phyloP scores from a whole-genome alignment of 306 rosid species.

The Vigna reflexopilosa region DNA sequence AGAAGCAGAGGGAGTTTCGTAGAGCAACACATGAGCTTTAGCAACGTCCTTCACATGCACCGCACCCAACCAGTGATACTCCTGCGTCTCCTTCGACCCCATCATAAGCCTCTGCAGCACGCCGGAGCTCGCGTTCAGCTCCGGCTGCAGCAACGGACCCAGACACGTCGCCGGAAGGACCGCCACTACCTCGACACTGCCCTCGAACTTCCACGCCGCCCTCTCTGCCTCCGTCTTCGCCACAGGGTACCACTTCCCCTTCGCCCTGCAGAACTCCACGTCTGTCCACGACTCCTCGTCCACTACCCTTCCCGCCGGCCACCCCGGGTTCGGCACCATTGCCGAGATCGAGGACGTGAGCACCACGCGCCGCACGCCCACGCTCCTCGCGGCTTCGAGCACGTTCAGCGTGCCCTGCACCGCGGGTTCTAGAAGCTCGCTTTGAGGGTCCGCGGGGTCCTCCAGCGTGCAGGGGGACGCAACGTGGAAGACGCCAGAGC shows the following conservation, averaged over 20 bases:
- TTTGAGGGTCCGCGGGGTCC: constrained; percentile 69
- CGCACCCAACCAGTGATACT: constrained; percentile 87
- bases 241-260: constrained; percentile 88
- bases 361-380: constrained; percentile 69
- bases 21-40: constrained; percentile 55
- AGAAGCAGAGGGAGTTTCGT: constrained; percentile 66
- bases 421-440: constrained; percentile 71
- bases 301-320: constrained; percentile 58
- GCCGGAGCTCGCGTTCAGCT: constrained; percentile 80
- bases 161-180: constrained; percentile 74
- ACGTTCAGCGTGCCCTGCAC: constrained; percentile 82
- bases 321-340: constrained; percentile 75
- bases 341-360: constrained; percentile 92
- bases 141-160: constrained; percentile 70
- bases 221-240: constrained; percentile 85
- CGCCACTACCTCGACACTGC: constrained; percentile 66
- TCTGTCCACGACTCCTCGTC: constrained; percentile 92
- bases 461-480: constrained; percentile 89
- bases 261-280: constrained; percentile 63
- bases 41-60: constrained; percentile 86
- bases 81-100: constrained; percentile 80
- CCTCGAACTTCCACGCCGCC: constrained; percentile 76
- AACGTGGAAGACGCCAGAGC: constrained; percentile 87
- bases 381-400: constrained; percentile 60
- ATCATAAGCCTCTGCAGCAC: constrained; percentile 68